phyloP scores from a whole-genome alignment of 257 asterid genomes.

The Rubia yunnanensis region DNA sequence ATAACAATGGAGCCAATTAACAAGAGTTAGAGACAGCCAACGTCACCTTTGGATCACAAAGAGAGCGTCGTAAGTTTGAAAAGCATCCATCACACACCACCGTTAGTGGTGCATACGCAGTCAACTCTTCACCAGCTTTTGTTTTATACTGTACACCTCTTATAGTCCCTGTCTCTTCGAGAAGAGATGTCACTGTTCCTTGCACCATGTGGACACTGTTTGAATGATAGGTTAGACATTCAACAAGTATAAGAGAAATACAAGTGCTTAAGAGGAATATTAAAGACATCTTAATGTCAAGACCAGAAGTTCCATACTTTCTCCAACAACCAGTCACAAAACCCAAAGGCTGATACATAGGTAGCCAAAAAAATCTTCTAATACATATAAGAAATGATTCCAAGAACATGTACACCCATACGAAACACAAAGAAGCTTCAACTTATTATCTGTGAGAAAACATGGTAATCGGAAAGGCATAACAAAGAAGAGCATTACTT shows the following conservation, averaged over 20 bases:
- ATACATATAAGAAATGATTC: too few species aligned
- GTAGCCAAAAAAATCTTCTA: too few species aligned
- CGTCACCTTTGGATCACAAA: constrained; percentile 58
- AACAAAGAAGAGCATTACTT: constrained; percentile 35
- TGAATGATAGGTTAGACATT: background rate
- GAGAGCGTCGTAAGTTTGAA: constrained; percentile 54
- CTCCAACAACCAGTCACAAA: background rate
- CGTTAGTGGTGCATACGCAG: constrained; percentile 53
- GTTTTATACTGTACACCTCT: constrained; percentile 55
- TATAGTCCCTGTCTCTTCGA: constrained; percentile 46
- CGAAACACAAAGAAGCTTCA: background rate
- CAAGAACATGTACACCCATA: background rate
- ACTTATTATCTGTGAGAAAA: background rate
- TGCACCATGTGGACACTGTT: constrained; percentile 58
- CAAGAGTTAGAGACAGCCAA: background rate
- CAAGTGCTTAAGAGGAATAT: background rate
- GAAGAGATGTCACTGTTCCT: constrained; percentile 59
- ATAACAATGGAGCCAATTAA: background rate
- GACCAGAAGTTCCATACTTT: background rate
- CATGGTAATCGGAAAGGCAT: constrained; percentile 7
- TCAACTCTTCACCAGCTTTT: constrained; percentile 44
- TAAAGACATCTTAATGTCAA: background rate
- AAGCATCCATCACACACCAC: constrained; percentile 73
- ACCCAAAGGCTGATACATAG: too few species aligned
- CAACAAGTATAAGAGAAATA: background rate